Base-by-base conservation (phyloP, 2,329 filamentous ascomycete genomes). In the Xenoacremonium recifei region DNA sequence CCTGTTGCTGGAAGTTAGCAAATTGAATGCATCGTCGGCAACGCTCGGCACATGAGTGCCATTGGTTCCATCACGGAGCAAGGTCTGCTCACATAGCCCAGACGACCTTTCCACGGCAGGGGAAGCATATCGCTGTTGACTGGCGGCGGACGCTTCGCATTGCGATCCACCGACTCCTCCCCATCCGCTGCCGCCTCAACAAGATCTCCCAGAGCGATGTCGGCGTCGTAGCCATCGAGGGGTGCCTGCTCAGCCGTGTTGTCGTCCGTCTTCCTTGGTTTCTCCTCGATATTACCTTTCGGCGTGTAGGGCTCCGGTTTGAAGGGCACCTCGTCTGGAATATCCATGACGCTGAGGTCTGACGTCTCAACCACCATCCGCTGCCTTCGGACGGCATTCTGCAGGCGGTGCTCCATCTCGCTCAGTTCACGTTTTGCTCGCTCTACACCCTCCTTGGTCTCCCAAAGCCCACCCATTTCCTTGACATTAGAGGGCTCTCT, bases 91-190 rank as follows among this genome's bases (percentile, higher is more conserved):
- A 92, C 89, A 76, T 95, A 96, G 44, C 91, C 91, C 47, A 96
- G 63, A 20, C 91, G 79, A 1, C 92, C 92, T 66, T 85, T 89
- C 91, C 91, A 96, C 1, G 91, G 92, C 17, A 96, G 65, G 18
- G 92, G 92, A 16, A 96, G 72, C 57, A 84, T 88, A 50, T 80
- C 79, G 59, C 89, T 96, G 58, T 96, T 87, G 13, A 95, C 82
- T 0, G 90, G 80, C 6, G 89, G 89, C 11, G 85, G 78, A 41
- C 89, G 73, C 36, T 53, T 62, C 3, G 70, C 67, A 1, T 65
- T 68, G n/a, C 68, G 61, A 10, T 70, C 64, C 1, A 54, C 44
- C 2, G 39, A 37, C 1, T 63, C 61, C 1, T 57, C 57, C 4
- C 50, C 47, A 4, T 32, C 29, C 15, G 33, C 42, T 4, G 50